Evolutionary conservation across 495 filamentous ascomycete genomes (phyloP), one percentile per base, ranked within the genome.

Genomic region (Penicillium cinerascens): DNA sequence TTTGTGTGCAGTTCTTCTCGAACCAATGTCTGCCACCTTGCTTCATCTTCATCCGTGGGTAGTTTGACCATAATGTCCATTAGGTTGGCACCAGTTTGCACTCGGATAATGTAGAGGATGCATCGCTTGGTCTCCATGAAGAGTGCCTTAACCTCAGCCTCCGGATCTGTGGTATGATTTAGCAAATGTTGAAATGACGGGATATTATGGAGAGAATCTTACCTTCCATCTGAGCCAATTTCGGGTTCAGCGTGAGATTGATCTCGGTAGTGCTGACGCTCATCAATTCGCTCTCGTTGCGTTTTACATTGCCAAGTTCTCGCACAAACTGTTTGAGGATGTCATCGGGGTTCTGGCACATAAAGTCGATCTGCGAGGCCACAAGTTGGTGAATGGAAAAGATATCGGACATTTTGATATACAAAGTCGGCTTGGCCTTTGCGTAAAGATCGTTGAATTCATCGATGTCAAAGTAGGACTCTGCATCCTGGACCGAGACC

Each of bases 61-160:
- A 88, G 88, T 56, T 92, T 92, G 54, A 96, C 87, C 65, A 99
- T 86, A 52, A 99, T 95, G 49, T 97, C 91, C 78, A 96, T 86
- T 35, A 99, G 76, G 60, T 92, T 95, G 36, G 82, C 67, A n/a
- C 93, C 93, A 4, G 87, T 87, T 68, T 99, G 93, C 16, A 99
- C 87, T 40, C 93, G 85, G 60, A 99, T 97, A 65, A 99, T 96
- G 69, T 97, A 99, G 49, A 99, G 78, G 49, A 99, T 86, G 67
- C 93, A 96, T 52, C 93, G 82, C 68, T 99, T 99, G 2, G 95
- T 97, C 71, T 97, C 93, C 83, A 96, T 96, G 63, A 97, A 95
- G 9, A 99, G 74, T 3, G 91, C 81, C 65, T 96, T 96, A 39
- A 93, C 73, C 42, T 93, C 88, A 4, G 88, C 91, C 58, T 97